These are phyloP conservation scores for Medicago truncatula DNA, from an alignment of 306 rosid genomes.

Conservation along the genomic window DNA sequence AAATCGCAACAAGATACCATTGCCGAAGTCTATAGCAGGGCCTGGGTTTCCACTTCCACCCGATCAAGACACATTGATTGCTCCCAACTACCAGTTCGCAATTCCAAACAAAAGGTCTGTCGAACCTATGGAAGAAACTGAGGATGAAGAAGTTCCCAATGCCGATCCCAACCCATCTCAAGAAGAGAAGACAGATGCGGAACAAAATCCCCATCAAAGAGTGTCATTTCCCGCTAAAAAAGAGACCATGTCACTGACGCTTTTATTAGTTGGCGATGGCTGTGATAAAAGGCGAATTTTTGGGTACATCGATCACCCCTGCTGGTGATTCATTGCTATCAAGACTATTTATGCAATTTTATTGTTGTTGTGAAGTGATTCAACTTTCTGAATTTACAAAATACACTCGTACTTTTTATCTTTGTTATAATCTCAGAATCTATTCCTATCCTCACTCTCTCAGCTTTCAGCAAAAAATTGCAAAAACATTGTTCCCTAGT, in stretches of 20 bases:
- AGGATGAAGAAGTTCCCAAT: slow-evolving; percentile 65
- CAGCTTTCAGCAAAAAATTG: background rate
- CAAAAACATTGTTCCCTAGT: background rate
- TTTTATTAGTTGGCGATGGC: background rate
- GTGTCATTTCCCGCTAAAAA: slow-evolving; percentile 86
- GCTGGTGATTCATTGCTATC: background rate
- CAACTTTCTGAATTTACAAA: background rate
- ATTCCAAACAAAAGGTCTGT: slow-evolving; percentile 73
- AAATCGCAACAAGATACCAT: slow-evolving; percentile 77
- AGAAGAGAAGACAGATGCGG: slow-evolving; percentile 64
- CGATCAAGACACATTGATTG: slow-evolving; percentile 76
- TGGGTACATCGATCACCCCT: background rate
- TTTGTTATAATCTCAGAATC: background rate
- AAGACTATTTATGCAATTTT: background rate
- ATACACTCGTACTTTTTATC: no score
- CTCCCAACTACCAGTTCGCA: slow-evolving; percentile 81
- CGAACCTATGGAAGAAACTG: slow-evolving; percentile 72
- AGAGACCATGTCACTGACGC: background rate
- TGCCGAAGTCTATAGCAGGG: slow-evolving; percentile 70
- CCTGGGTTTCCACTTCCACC: slow-evolving; percentile 80
- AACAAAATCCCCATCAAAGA: slow-evolving; percentile 66
- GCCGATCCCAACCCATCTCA: slow-evolving; percentile 57
- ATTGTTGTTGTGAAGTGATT: background rate
- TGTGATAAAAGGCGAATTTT: background rate
- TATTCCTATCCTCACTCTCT: background rate